A percentile compares a stretch with the other conserved stretches of the same genome.
Evolutionary conservation across 1,284 basidiomycete genomes (phyloP).

Genomic region (Ganoderma boninense): DNA sequence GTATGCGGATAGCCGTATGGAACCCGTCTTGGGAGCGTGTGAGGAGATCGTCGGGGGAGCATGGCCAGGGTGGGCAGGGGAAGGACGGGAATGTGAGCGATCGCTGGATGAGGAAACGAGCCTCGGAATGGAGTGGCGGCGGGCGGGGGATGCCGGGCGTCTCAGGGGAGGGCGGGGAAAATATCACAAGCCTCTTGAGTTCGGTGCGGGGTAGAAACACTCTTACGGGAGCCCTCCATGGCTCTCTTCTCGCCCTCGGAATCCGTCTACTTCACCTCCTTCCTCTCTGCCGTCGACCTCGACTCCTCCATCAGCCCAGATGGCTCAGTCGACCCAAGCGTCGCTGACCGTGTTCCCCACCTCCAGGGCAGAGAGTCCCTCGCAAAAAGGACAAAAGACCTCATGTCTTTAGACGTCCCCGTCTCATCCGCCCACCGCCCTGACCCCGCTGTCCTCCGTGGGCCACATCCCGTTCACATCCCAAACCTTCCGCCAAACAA

Average conservation of each 20-base stretch:
- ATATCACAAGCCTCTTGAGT: conserved; percentile 33
- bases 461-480: neutral
- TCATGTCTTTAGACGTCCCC: conserved; percentile 63
- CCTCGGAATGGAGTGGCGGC: neutral
- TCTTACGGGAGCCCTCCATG: conserved; percentile 29
- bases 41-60: no score
- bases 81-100: no score
- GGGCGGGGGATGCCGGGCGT: conserved; percentile 20
- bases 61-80: neutral
- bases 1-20: neutral
- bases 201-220: conserved; percentile 20
- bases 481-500: conserved; percentile 28
- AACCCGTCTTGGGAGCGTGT: no score
- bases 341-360: conserved; percentile 43
- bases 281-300: conserved; percentile 56
- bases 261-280: conserved; percentile 58
- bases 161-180: conserved; percentile 17
- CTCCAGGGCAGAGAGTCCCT: conserved; percentile 61
- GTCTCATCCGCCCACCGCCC: conserved; percentile 28
- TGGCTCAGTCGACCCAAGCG: conserved; percentile 35
- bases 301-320: conserved; percentile 44
- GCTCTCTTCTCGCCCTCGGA: conserved; percentile 59
- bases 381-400: conserved; percentile 75
- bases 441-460: neutral
- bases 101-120: neutral